Evolutionary conservation across 257 asterid genomes (phyloP).

Genomic region (Forsythia viridissima): DNA sequence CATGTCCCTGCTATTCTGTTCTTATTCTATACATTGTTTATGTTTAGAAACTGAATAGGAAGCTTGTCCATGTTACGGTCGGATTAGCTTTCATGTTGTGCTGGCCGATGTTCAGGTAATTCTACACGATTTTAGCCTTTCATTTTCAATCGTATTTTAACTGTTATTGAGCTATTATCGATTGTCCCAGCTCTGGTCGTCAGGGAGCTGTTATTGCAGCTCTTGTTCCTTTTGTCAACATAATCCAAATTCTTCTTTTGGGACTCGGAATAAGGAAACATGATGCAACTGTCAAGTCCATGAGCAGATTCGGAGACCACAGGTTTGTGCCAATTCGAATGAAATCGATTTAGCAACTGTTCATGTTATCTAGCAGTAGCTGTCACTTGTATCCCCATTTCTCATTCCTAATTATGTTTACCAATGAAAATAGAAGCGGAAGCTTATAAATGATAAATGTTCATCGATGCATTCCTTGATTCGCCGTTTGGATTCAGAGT

Average conservation of each 20-base stretch:
- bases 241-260: constrained; percentile 70
- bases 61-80: constrained; percentile 78
- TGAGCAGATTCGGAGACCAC: constrained; percentile 90
- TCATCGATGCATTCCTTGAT: not conserved
- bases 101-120: constrained; percentile 99
- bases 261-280: constrained; percentile 86
- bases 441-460: too few species aligned
- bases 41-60: constrained; percentile 51
- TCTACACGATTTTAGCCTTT: not conserved
- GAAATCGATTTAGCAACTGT: constrained; percentile 6
- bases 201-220: constrained; percentile 81
- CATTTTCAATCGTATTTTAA: not conserved
- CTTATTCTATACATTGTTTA: constrained; percentile 4
- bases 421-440: too few species aligned
- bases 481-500: not conserved
- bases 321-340: constrained; percentile 43
- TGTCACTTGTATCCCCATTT: not conserved
- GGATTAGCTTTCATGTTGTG: constrained; percentile 94
- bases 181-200: constrained; percentile 63
- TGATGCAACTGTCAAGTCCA: constrained; percentile 86
- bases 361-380: not conserved
- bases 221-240: constrained; percentile 66
- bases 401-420: not conserved
- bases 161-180: not conserved
- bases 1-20: not conserved